Evolutionary conservation across 306 rosid species (phyloP).

Genomic region (Herpetospermum pedunculosum): DNA sequence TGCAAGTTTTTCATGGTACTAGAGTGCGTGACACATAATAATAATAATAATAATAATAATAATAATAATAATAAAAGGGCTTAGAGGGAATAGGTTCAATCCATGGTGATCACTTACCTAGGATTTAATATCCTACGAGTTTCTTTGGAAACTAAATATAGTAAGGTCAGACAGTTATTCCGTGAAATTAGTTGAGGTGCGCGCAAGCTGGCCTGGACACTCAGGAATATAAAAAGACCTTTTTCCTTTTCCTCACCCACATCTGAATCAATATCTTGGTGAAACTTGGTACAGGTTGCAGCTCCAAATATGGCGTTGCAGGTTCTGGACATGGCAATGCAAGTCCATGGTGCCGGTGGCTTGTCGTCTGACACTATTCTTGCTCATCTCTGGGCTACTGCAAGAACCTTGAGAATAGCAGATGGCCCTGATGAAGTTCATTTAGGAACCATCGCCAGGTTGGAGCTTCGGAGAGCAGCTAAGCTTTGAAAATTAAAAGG

Average conservation of each 20-base stretch:
- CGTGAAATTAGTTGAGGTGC: no score
- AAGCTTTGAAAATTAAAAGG: conserved; percentile 37
- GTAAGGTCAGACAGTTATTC: no score
- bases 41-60: no score
- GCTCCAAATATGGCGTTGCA: conserved; percentile 82
- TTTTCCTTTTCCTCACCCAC: neutral
- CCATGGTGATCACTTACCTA: no score
- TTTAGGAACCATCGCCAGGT: conserved; percentile 86
- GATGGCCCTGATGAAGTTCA: conserved; percentile 99
- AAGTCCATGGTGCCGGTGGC: conserved; percentile 93
- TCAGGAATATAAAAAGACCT: no score
- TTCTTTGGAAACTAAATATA: no score
- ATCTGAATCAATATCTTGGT: neutral
- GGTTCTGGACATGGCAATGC: conserved; percentile 93
- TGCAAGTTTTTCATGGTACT: neutral
- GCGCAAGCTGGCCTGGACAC: no score
- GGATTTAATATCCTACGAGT: no score
- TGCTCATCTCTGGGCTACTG: conserved; percentile 85
- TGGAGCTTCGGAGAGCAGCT: conserved; percentile 69
- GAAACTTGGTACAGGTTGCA: conserved; percentile 53
- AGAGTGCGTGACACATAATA: neutral
- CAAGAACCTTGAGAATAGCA: conserved; percentile 84
- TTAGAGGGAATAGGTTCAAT: no score
- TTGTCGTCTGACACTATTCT: conserved; percentile 77
- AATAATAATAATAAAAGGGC: no score